Base-by-base conservation (phyloP, 441 rosid species). In the Viola pubescens region DNA sequence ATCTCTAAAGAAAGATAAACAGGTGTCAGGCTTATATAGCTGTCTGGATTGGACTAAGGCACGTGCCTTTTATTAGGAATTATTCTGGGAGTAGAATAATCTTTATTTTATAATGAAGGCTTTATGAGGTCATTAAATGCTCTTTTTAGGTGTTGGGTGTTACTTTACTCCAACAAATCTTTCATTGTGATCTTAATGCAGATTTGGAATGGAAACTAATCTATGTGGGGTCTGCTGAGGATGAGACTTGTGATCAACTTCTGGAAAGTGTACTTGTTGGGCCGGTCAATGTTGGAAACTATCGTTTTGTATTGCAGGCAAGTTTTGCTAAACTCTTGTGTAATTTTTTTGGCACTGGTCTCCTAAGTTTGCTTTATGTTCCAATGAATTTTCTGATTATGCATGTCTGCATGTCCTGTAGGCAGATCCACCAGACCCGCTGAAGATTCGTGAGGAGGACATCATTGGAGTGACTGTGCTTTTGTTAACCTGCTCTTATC, bases 221-320 rank as follows among this genome's bases (percentile, higher is more conserved):
- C 41, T 86, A 86, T 12, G 94, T 86, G 34, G 94, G 94, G 47
- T 86, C 94, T 63, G 94, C 94, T 14, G 89, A 86, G 72, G 89
- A 86, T 11, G 94, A 86, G 62, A 82, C 94, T 3, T 84, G 76
- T 52, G 94, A 86, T 66, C 94, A 86, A 64, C 72, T 74, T n/a
- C 60, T 86, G 57, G 88, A 86, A 65, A 83, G 94, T 58, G 86
- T 86, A 44, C 86, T 83, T 54, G 94, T 86, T 53, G 94, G 94
- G 56, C 94, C 94, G 48, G 86, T 86, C 59, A 83, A 86, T 56
- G 79, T 81, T 66, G 94, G 94, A 54, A 86, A 86, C 68, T 80
- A 77, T 62, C 80, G 79, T 46, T 80, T 81, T 56, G 73, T 80
- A n/a, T 58, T 82, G 10, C 86, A 81, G 75, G 77, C 64, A 75